Conservation (phyloP, 2,329 filamentous ascomycete species). For the Aspergillus intermedius region DNA sequence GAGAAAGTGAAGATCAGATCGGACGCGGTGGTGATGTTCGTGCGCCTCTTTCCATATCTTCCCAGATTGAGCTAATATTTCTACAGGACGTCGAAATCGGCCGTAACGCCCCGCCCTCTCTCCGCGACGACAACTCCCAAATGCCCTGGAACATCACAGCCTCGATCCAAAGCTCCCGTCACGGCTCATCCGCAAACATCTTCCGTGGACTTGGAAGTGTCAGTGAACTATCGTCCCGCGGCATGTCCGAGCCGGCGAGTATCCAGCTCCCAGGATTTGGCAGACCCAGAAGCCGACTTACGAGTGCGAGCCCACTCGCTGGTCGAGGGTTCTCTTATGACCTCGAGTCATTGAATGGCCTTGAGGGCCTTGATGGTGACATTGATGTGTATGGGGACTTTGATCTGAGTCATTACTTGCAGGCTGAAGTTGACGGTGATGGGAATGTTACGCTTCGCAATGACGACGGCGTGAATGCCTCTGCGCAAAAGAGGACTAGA, state of each 20-base stretch:
- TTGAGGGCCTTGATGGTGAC: slow-evolving; percentile 16
- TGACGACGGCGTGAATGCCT: not conserved
- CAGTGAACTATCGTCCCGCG: slow-evolving; percentile 27
- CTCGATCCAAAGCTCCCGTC: slow-evolving; percentile 48
- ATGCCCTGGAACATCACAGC: slow-evolving; percentile 64
- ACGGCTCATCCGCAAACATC: slow-evolving; percentile 31
- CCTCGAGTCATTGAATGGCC: slow-evolving; percentile 19
- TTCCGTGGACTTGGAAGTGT: slow-evolving; percentile 29
- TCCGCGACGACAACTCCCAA: slow-evolving; percentile 61
- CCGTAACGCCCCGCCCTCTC: slow-evolving; percentile 58
- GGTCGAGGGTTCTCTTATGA: slow-evolving; percentile 40
- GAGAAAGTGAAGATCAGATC: slow-evolving; percentile 28
- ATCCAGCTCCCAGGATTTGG: slow-evolving; percentile 22
- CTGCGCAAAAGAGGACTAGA: not conserved
- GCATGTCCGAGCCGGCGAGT: slow-evolving; percentile 13
- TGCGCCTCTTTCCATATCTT: not conserved
- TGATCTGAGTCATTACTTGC: slow-evolving; percentile 27
- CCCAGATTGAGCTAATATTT: not conserved
- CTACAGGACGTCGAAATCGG: slow-evolving; percentile 58
- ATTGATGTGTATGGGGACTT: slow-evolving; percentile 20
- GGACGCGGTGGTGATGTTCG: slow-evolving; percentile 30
- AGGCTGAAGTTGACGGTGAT: slow-evolving; percentile 24
- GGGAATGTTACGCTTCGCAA: slow-evolving; percentile 6
- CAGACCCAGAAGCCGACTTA: slow-evolving; percentile 46
- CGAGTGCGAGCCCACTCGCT: slow-evolving; percentile 56